phyloP scores from a whole-genome alignment of 2,329 filamentous ascomycete genomes.

The Arthrobotrys musiformis region DNA sequence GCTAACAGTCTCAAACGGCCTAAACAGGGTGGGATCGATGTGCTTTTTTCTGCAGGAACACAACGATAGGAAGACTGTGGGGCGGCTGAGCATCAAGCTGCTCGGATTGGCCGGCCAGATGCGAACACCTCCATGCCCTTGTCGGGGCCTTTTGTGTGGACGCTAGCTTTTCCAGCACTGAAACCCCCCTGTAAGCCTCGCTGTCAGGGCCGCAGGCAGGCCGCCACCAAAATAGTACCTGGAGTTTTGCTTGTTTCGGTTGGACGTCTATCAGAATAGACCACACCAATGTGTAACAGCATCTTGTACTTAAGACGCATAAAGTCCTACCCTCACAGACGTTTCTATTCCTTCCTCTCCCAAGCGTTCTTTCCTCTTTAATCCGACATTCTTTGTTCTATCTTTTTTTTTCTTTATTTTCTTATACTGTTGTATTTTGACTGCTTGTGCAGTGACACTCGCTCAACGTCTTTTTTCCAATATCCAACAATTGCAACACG shows the following conservation, averaged over 20 bases:
- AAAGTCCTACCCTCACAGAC: conserved; percentile 34
- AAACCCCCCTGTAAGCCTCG: conserved; percentile 39
- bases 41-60: conserved; percentile 51
- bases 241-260: conserved; percentile 46
- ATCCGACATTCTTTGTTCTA: conserved; percentile 47
- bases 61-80: conserved; percentile 37
- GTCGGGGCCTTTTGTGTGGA: conserved; percentile 17
- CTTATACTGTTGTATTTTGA: conserved; percentile 13
- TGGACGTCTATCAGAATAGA: conserved; percentile 32
- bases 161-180: conserved; percentile 1
- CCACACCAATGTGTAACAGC: conserved; percentile 13
- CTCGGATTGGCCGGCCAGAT: conserved; percentile 39
- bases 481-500: conserved; percentile 53
- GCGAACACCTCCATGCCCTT: conserved; percentile 19
- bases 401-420: conserved; percentile 12
- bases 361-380: conserved; percentile 48
- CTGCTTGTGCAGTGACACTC: conserved; percentile 45
- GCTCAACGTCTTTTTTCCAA: conserved; percentile 33
- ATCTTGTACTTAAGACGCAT: conserved; percentile 49
- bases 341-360: conserved; percentile 33
- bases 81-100: conserved; percentile 35
- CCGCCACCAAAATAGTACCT: conserved; percentile 52
- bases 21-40: conserved; percentile 24
- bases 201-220: conserved; percentile 21
- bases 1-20: conserved; percentile 50